Conservation (phyloP, 1,284 basidiomycete genomes). For the Puccinia novopanici region DNA sequence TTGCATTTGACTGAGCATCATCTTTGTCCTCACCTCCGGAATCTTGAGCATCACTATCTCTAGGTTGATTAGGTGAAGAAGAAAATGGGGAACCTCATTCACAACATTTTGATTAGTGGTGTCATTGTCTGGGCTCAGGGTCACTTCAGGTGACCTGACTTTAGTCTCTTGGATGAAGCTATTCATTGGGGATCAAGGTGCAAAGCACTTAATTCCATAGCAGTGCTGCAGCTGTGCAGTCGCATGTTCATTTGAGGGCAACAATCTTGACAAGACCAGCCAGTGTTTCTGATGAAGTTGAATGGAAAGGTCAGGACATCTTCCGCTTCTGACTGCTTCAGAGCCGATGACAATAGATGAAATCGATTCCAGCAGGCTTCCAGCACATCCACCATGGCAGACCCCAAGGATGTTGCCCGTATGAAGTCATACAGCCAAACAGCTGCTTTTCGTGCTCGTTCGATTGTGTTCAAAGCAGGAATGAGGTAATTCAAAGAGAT, state of each 20-base stretch:
- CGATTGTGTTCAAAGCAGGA: too few relatives aligned
- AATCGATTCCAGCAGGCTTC: too few relatives aligned
- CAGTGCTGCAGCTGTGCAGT: background rate
- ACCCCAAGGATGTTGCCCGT: too few relatives aligned
- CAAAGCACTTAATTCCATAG: conserved; percentile 32
- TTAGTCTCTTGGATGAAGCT: conserved; percentile 29
- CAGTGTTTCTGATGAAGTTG: background rate
- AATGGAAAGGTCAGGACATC: conserved; percentile 26
- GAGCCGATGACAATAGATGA: background rate
- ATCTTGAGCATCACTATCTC: background rate
- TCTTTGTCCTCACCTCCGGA: conserved; percentile 1
- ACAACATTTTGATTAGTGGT: background rate
- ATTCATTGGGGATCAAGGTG: conserved; percentile 37
- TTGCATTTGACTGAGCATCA: background rate
- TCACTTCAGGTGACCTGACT: background rate
- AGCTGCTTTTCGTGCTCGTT: too few relatives aligned
- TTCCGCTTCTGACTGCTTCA: background rate
- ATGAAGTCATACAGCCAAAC: too few relatives aligned
- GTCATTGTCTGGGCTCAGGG: background rate
- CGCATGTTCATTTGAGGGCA: background rate
- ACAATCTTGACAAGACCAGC: background rate
- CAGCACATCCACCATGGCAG: too few relatives aligned
- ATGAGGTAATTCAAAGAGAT: too few relatives aligned
- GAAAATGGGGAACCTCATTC: background rate
- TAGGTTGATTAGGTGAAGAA: conserved; percentile 8